Conservation (phyloP, 192 early-diverging fungal species). For the Rhizoclosmatium globosum region DNA sequence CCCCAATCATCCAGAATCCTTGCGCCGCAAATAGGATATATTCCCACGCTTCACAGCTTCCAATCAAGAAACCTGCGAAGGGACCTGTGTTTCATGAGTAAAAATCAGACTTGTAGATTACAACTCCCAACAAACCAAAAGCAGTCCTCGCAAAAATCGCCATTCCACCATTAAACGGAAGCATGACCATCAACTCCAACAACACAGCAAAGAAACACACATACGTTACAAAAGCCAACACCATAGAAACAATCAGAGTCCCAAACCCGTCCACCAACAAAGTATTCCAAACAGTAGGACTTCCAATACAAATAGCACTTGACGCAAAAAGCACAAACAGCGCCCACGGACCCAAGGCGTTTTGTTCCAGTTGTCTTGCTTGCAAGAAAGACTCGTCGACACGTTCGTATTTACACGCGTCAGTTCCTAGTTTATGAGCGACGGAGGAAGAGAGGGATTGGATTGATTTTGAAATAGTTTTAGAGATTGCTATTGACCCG, state of each 20-base stretch:
- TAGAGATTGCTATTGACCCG: no score
- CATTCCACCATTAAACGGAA: conserved; percentile 32
- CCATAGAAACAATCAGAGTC: neutral
- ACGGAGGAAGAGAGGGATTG: no score
- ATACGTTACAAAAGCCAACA: neutral
- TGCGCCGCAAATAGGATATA: conserved; percentile 18
- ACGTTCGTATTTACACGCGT: conserved; percentile 7
- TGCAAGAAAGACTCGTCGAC: neutral
- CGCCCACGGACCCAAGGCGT: neutral
- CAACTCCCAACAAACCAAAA: neutral
- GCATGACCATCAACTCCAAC: conserved; percentile 26
- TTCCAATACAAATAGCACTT: neutral
- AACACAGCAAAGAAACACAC: neutral
- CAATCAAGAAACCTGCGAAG: conserved; percentile 16
- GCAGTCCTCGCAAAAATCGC: neutral
- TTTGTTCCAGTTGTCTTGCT: neutral
- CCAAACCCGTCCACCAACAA: neutral
- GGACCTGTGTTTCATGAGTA: neutral
- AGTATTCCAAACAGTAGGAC: neutral
- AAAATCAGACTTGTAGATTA: neutral
- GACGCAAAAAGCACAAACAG: neutral
- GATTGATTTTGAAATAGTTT: no score
- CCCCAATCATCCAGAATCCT: neutral
- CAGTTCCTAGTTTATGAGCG: neutral
- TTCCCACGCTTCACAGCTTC: conserved; percentile 19